Conservation (phyloP, 2,329 filamentous ascomycete genomes). For the Alternaria postmessia region DNA sequence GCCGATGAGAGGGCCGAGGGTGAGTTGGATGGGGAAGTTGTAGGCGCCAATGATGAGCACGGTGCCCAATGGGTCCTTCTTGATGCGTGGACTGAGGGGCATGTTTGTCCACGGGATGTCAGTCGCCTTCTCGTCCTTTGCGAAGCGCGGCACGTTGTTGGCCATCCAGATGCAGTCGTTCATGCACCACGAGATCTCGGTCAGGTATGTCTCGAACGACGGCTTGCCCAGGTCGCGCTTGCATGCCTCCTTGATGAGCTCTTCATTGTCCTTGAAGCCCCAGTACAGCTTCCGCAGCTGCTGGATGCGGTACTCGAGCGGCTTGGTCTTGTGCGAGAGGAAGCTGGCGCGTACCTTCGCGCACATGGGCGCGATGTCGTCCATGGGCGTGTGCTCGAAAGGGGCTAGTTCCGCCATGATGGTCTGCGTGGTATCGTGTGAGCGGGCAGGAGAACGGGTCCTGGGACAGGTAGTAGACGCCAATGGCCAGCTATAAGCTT, state of each 20-base stretch:
- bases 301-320: conserved; percentile 79
- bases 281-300: conserved; percentile 97
- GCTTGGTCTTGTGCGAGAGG: conserved; percentile 79
- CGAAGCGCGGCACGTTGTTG: conserved; percentile 81
- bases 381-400: conserved; percentile 49
- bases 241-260: conserved; percentile 77
- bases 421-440: neutral
- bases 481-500: conserved; percentile 11
- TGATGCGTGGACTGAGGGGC: conserved; percentile 75
- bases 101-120: conserved; percentile 75
- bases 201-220: conserved; percentile 74
- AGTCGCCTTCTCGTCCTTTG: conserved; percentile 78
- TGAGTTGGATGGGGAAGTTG: conserved; percentile 91
- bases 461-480: neutral
- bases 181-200: conserved; percentile 80
- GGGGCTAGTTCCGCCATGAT: conserved; percentile 25
- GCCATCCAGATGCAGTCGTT: conserved; percentile 82
- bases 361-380: conserved; percentile 43
- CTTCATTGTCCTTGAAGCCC: conserved; percentile 81
- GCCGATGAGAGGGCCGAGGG: conserved; percentile 79
- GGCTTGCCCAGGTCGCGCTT: conserved; percentile 81
- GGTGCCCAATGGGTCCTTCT: conserved; percentile 86
- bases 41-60: conserved; percentile 87
- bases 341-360: conserved; percentile 73
- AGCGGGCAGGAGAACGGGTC: neutral